Evolutionary conservation across 2,329 filamentous ascomycete genomes (phyloP), one percentile per base, ranked within the genome.

Genomic region (Penicillium verrucosum): DNA sequence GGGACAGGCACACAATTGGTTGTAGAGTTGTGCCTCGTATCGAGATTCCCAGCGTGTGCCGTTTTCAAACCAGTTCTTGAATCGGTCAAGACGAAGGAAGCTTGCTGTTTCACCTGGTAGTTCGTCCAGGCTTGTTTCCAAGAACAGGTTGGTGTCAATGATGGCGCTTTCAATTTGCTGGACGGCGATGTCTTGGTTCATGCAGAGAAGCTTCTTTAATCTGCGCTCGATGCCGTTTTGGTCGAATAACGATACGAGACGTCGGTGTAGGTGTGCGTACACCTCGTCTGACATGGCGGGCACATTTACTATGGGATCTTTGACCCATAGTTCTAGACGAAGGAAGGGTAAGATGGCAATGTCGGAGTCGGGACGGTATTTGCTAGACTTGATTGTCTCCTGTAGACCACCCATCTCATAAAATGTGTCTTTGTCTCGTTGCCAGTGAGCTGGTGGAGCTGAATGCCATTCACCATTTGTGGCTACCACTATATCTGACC

Each of bases 271-370:
- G 4, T 0, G 12, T 5, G 4, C 2, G 18, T 34, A 58, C 11
- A 36, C 9, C 1, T 32, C 16, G 12, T 51, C 21, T 51, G 49
- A 21, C 21, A 51, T 23, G 4, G 21, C 18, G 16, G 47, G 38
- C 10, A 45, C 14, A n/a, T 12, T 46, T 36, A 3, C 32, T 40
- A 6, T 9, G 4, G 50, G 42, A 23, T 43, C 10, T 10, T 47
- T 3, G 12, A 51, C 4, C 52, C 56, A 59, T 16, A 37, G n/a
- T 5, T 32, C 10, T 4, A 47, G 38, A 27, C 43, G 37, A 18
- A 41, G 3, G 18, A 56, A 59, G 12, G 57, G 54, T 18, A 59
- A 12, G 8, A 56, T n/a, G 7, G 29, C 48, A 23, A 59, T 45
- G 18, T 59, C 53, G 11, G 42, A n/a, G 38, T 59, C 53, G 1